phyloP scores from a whole-genome alignment of 768 basidiomycete species.

The Suillus clintonianus region DNA sequence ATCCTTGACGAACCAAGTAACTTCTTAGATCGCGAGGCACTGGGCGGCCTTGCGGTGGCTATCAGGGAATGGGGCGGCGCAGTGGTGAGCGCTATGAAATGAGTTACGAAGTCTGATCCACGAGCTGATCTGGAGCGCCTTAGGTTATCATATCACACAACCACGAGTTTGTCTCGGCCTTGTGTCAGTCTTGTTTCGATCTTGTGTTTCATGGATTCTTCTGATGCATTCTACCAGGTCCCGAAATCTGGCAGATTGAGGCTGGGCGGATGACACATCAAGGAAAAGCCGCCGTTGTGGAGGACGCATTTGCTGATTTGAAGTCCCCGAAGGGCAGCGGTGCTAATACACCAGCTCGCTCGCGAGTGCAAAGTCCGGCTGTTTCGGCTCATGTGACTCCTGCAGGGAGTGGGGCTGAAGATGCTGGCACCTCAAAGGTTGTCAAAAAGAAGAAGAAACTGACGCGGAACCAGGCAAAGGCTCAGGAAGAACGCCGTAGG shows the following conservation, averaged over 20 bases:
- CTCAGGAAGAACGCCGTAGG: constrained; percentile 81
- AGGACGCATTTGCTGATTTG: constrained; percentile 76
- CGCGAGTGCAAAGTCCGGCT: constrained; percentile 67
- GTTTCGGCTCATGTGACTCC: constrained; percentile 76
- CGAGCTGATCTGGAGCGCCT: constrained; percentile 16
- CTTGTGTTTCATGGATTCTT: constrained; percentile 7
- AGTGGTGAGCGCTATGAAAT: constrained; percentile 53
- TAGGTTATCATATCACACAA: constrained; percentile 97
- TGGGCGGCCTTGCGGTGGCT: constrained; percentile 92
- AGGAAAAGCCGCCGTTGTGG: constrained; percentile 84
- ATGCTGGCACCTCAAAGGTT: constrained; percentile 42
- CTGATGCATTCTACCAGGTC: constrained; percentile 47
- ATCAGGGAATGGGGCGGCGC: constrained; percentile 95
- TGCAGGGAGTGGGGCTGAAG: constrained; percentile 77
- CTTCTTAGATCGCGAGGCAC: constrained; percentile 94
- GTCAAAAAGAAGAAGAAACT: constrained; percentile 86
- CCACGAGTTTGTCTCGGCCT: constrained; percentile 79
- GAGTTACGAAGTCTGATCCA: constrained; percentile 13
- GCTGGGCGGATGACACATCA: constrained; percentile 81
- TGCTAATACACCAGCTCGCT: constrained; percentile 68
- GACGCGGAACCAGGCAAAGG: constrained; percentile 90
- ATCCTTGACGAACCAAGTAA: constrained; percentile 92
- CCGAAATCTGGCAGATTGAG: constrained; percentile 95
- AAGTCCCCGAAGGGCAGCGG: constrained; percentile 74
- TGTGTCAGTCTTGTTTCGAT: constrained; percentile 56